A percentile compares a stretch with the other conserved stretches of the same genome.
phyloP scores from a whole-genome alignment of 257 asterid species.

The Plectranthus barbatus region DNA sequence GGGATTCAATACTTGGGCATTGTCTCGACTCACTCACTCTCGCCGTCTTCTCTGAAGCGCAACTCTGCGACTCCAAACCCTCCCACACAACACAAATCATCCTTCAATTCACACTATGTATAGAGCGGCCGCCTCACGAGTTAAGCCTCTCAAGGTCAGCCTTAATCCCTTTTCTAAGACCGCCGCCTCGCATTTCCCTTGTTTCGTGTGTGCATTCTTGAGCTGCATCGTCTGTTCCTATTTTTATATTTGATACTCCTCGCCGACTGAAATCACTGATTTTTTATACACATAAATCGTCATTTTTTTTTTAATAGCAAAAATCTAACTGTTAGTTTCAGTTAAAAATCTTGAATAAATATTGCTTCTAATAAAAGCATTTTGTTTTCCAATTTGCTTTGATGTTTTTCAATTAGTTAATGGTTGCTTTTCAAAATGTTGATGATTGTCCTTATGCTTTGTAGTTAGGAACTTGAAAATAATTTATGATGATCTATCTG shows the following conservation, averaged over 20 bases:
- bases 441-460: not conserved
- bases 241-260: constrained; percentile 11
- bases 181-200: not conserved
- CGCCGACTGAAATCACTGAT: not conserved
- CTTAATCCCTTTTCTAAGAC: not conserved
- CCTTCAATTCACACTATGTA: constrained; percentile 15
- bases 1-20: not conserved
- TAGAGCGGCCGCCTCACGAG: constrained; percentile 20
- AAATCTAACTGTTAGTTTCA: not conserved
- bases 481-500: not conserved
- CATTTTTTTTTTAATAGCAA: not conserved
- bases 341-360: not conserved
- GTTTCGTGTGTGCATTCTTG: not conserved
- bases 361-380: not conserved
- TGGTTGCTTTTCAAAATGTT: too few species aligned
- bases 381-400: not conserved
- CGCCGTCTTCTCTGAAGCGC: not conserved
- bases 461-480: not conserved
- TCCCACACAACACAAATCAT: not conserved
- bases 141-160: constrained; percentile 27
- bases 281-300: not conserved
- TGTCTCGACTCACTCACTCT: too few species aligned
- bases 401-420: not conserved
- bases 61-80: constrained; percentile 2
- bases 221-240: not conserved